These are phyloP conservation scores for Dacryopinax primogenitus DNA, from an alignment of 768 basidiomycete genomes.

Conservation along the genomic window DNA sequence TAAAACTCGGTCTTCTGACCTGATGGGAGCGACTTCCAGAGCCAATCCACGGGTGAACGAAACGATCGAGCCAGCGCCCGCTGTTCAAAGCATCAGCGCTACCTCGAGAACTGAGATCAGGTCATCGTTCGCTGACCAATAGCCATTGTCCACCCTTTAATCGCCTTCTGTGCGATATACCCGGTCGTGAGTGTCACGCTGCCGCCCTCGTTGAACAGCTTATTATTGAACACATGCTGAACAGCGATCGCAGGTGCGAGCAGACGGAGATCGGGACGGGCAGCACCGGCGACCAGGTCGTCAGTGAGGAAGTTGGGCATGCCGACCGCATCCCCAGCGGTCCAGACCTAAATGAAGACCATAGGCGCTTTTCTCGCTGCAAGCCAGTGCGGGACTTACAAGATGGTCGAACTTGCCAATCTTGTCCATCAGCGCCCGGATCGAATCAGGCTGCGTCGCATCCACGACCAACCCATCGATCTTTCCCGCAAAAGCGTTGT, in stretches of 20 bases:
- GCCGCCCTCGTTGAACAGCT: neutral
- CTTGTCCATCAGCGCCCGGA: neutral
- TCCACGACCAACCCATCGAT: neutral
- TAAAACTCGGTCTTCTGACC: neutral
- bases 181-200: neutral
- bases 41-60: neutral
- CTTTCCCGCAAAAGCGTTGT: neutral
- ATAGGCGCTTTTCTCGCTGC: no score
- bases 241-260: neutral
- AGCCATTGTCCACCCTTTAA: neutral
- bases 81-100: neutral
- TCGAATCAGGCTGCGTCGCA: neutral
- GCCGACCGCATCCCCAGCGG: neutral
- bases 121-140: neutral
- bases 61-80: neutral
- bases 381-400: no score
- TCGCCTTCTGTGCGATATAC: neutral
- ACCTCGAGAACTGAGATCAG: no score
- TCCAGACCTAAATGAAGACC: neutral
- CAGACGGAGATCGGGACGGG: neutral
- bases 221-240: neutral
- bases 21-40: neutral
- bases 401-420: constrained; percentile 6
- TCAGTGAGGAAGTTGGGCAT: neutral
- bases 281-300: neutral